These are phyloP conservation scores for Tolypocladium capitatum DNA, from an alignment of 2,329 filamentous ascomycete genomes.

Conservation along the genomic window DNA sequence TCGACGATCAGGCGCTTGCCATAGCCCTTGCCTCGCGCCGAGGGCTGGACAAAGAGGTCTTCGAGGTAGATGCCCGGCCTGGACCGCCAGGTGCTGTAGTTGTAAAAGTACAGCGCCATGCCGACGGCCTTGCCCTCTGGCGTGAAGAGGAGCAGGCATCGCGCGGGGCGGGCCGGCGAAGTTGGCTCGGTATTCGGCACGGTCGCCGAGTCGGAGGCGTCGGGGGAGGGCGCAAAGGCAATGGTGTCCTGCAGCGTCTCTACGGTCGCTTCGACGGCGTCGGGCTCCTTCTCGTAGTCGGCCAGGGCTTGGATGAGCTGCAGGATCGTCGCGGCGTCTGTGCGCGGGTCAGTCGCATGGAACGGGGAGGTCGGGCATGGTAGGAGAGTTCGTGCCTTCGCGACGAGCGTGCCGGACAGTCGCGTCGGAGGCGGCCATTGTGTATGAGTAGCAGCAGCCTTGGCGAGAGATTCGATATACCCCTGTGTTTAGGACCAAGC, in stretches of 20 bases:
- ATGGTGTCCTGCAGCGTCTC: slow-evolving; percentile 61
- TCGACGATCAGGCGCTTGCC: slow-evolving; percentile 62
- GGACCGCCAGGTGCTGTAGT: slow-evolving; percentile 89
- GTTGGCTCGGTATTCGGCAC: slow-evolving; percentile 38
- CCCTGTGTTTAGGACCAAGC: neutral
- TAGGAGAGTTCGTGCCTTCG: slow-evolving; percentile 32
- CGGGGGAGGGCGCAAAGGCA: slow-evolving; percentile 52
- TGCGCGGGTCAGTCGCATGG: slow-evolving; percentile 3
- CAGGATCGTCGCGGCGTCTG: slow-evolving; percentile 75
- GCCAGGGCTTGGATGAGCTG: slow-evolving; percentile 74
- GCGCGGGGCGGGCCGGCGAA: slow-evolving; percentile 48
- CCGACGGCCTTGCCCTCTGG: slow-evolving; percentile 41
- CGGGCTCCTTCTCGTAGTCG: slow-evolving; percentile 68
- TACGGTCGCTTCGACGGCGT: slow-evolving; percentile 66
- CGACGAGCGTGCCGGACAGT: slow-evolving; percentile 36
- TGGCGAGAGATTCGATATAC: too few species aligned
- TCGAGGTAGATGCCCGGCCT: slow-evolving; percentile 83
- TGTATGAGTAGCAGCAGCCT: neutral
- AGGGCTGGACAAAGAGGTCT: slow-evolving; percentile 70
- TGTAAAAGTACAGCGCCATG: slow-evolving; percentile 89
- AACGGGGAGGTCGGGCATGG: neutral
- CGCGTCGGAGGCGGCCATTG: slow-evolving; percentile 1
- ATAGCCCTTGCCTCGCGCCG: slow-evolving; percentile 63
- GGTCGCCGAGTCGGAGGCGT: slow-evolving; percentile 21
- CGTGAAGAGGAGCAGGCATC: slow-evolving; percentile 56